phyloP scores from a whole-genome alignment of 306 rosid species.

The Lablab purpureus region DNA sequence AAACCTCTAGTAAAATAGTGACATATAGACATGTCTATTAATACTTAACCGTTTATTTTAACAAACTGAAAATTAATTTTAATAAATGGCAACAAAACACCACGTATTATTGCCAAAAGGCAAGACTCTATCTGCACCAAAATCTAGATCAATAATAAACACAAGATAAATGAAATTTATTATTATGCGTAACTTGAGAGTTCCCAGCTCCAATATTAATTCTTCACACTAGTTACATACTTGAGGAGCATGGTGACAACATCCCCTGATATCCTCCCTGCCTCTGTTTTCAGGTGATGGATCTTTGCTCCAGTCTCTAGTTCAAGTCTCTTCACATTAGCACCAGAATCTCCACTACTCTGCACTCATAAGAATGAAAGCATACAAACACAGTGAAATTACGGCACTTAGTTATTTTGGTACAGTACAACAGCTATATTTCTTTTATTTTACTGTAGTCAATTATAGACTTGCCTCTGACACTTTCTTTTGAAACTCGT shows the following conservation, averaged over 20 bases:
- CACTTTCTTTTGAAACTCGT: slow-evolving; percentile 76
- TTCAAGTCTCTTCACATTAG: slow-evolving; percentile 93
- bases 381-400: neutral
- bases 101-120: slow-evolving; percentile 26
- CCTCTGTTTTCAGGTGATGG: slow-evolving; percentile 63
- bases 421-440: neutral
- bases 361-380: slow-evolving; percentile 49
- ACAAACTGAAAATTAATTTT: slow-evolving; percentile 33
- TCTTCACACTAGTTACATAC: slow-evolving; percentile 78
- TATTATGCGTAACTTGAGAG: slow-evolving; percentile 36
- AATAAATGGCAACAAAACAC: slow-evolving; percentile 38
- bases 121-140: slow-evolving; percentile 37
- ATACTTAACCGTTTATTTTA: slow-evolving; percentile 23
- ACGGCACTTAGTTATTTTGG: neutral
- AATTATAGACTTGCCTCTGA: slow-evolving; percentile 56
- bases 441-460: too few relatives aligned
- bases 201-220: slow-evolving; percentile 48
- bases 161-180: slow-evolving; percentile 20
- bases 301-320: slow-evolving; percentile 75
- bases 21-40: slow-evolving; percentile 16
- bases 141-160: slow-evolving; percentile 44
- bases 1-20: neutral
- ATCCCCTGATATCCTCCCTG: slow-evolving; percentile 68
- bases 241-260: slow-evolving; percentile 81
- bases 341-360: slow-evolving; percentile 96